Percentiles rank a stretch among this genome's conserved stretches.
Evolutionary conservation across 768 basidiomycete species (phyloP).

Genomic region (Royoungia palumana): DNA sequence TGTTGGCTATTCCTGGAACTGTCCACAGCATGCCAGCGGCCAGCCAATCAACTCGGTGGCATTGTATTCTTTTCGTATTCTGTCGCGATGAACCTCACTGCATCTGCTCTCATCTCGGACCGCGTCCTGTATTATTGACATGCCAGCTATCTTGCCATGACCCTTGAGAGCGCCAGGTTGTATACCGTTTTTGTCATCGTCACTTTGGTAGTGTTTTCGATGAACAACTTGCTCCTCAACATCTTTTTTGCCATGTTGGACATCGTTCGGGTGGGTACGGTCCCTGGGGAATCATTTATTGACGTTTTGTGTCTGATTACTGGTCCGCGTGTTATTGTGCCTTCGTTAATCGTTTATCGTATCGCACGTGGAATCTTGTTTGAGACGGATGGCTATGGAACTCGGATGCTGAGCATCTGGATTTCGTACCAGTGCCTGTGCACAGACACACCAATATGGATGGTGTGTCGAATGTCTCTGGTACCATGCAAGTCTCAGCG

Average conservation of each 20-base stretch:
- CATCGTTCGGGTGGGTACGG: slow-evolving; percentile 14
- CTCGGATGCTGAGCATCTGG: background rate
- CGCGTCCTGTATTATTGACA: slow-evolving; percentile 14
- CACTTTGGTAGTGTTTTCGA: slow-evolving; percentile 10
- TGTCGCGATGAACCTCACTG: slow-evolving; percentile 11
- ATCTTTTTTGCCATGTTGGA: slow-evolving; percentile 22
- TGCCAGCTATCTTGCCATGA: slow-evolving; percentile 26
- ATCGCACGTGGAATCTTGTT: slow-evolving; percentile 20
- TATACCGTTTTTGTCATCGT: slow-evolving; percentile 14
- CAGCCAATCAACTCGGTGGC: slow-evolving; percentile 12
- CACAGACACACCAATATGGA: too few species aligned
- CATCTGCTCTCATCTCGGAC: slow-evolving; percentile 16
- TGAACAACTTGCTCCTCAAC: slow-evolving; percentile 22
- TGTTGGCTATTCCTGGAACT: slow-evolving; percentile 10
- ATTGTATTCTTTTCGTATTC: slow-evolving; percentile 14
- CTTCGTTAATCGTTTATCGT: slow-evolving; percentile 20
- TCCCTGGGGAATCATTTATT: background rate
- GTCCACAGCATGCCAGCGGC: slow-evolving; percentile 14
- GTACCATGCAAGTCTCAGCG: slow-evolving; percentile 8
- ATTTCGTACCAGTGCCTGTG: too few species aligned
- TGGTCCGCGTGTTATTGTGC: slow-evolving; percentile 8
- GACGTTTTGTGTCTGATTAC: too few species aligned
- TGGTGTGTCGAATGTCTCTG: slow-evolving; percentile 4
- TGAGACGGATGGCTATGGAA: slow-evolving; percentile 13
- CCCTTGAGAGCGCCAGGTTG: slow-evolving; percentile 22